Conservation (phyloP, 2,329 filamentous ascomycete species). For the Ophiostoma sp. region DNA sequence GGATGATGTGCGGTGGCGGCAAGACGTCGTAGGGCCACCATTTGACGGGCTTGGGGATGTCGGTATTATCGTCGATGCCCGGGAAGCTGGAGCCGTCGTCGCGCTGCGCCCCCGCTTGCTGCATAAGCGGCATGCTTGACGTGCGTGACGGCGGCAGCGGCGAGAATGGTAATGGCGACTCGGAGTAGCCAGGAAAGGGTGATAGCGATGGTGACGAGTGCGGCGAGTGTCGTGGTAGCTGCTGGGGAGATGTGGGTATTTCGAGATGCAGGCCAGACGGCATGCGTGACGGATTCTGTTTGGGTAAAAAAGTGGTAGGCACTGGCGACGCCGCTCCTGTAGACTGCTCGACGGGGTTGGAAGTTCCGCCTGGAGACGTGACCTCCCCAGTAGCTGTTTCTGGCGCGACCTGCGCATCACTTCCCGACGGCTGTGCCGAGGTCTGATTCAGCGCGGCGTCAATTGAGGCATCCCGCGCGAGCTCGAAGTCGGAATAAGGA, state of each 20-base stretch:
- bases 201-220: constrained; percentile 47
- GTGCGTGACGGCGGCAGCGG: constrained; percentile 37
- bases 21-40: constrained; percentile 81
- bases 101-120: neutral
- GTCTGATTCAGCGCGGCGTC: neutral
- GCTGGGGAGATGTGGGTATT: constrained; percentile 36
- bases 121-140: constrained; percentile 35
- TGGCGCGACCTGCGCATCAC: neutral
- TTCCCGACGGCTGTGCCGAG: neutral
- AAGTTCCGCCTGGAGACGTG: neutral
- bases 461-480: neutral
- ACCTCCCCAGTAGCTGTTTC: neutral
- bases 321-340: neutral
- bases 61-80: constrained; percentile 38
- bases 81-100: constrained; percentile 39
- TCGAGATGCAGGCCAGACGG: constrained; percentile 37
- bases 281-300: constrained; percentile 1
- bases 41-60: constrained; percentile 44
- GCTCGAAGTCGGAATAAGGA: constrained; percentile 15
- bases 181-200: constrained; percentile 64
- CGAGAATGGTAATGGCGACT: constrained; percentile 49
- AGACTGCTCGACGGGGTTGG: neutral
- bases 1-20: constrained; percentile 64
- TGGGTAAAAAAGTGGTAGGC: neutral
- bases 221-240: constrained; percentile 31